Percentiles rank a stretch among this genome's conserved stretches.
These are phyloP conservation scores for Cucumis variabilis DNA, from an alignment of 331 rosid species.

Conservation along the genomic window DNA sequence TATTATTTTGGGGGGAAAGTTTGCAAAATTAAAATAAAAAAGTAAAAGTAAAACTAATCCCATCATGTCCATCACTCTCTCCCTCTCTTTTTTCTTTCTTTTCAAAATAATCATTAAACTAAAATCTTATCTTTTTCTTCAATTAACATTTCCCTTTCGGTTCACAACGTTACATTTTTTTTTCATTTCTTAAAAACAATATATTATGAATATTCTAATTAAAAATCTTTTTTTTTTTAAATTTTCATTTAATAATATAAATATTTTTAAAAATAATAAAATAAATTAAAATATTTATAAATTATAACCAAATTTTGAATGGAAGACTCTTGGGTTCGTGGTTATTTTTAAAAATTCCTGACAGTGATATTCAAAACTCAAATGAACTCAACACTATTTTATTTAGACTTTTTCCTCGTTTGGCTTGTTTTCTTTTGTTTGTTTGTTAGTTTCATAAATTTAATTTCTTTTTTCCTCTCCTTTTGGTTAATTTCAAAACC, in stretches of 20 bases:
- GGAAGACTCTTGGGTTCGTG: too few relatives aligned
- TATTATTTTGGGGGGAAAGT: neutral
- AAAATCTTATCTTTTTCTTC: neutral
- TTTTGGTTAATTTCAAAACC: constrained; percentile 4
- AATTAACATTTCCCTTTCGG: neutral
- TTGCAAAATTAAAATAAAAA: neutral
- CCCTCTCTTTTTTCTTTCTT: neutral
- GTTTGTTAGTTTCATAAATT: neutral
- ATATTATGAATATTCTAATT: neutral
- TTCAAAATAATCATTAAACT: constrained; percentile 14
- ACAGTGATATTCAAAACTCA: neutral
- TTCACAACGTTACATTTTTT: constrained; percentile 23
- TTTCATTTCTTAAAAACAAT: too few relatives aligned
- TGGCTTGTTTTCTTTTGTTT: neutral
- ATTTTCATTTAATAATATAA: neutral
- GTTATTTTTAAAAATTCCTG: too few relatives aligned
- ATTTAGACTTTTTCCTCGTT: neutral
- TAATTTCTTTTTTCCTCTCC: neutral
- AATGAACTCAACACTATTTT: neutral
- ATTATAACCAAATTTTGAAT: too few relatives aligned
- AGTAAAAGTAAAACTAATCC: neutral
- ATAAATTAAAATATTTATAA: too few relatives aligned
- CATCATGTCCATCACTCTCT: constrained; percentile 28
- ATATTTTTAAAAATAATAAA: too few relatives aligned
- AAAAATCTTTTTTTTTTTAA: neutral